Base-by-base conservation (phyloP, 768 basidiomycete species). In the Agrocybe pediades region DNA sequence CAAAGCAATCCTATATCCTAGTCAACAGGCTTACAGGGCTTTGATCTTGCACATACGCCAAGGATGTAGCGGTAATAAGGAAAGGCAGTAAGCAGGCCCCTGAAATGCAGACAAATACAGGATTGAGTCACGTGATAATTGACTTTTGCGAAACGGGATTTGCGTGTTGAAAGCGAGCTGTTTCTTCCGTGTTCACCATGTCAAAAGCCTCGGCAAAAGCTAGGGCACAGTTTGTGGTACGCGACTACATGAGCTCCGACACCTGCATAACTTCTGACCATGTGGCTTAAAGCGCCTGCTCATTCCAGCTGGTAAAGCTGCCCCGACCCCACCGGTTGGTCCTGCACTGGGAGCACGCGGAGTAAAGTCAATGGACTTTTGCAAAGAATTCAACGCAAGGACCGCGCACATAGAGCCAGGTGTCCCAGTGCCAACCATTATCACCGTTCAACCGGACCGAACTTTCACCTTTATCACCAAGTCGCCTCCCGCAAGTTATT, bases 331-430 rank as follows among this genome's bases (percentile, higher is more conserved):
- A 52, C 96, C 96, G 8, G 90, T 99, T 47, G 96, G 96, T 65
- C 96, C 96, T 50, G 96, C 95, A 26, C 84, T 99, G 49, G 97
- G 97, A 76, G 96, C 97, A 59, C 86, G 93, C 65, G 97, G 97
- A 63, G 95, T 99, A 62, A 98, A 97, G 74, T 94, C 95, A 23
- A 98, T 98, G 90, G 97, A 99, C 75, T 99, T 99, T 68, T 97
- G 95, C 80, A 99, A 98, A 71, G 95, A 98, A 70, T 99, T 98
- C 77, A 99, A 99, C 67, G 95, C 96, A n/a, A 87, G 88, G 59
- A 98, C 96, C 17, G 88, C 92, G 26, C 88, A 92, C 68, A 81
- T 96, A 30, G 82, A 86, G 57, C 85, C 88, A 16, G 92, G 92
- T 29, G 83, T 90, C 9, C 96, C 97, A 6, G 83, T 84, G 33